Base-by-base conservation (phyloP, 2,329 filamentous ascomycete genomes). In the Aspergillus jensenii region DNA sequence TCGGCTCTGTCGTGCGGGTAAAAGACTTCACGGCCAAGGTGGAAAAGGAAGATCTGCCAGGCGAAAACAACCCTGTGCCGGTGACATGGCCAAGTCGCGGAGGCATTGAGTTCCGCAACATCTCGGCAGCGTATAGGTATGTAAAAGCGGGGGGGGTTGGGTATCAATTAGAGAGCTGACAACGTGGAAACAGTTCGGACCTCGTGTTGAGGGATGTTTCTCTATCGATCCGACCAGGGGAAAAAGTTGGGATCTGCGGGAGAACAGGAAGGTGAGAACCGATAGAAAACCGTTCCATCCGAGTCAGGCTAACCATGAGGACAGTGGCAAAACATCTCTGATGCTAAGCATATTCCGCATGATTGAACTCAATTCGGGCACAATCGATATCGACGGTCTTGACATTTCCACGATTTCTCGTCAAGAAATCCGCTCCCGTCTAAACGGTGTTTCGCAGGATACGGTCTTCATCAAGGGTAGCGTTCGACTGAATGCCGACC, bases 1-100 rank as follows among this genome's bases (percentile, higher is more conserved):
- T 87, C 45, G 84, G 84, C 7, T 83, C 83, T 8, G 77, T 87
- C 7, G 74, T 79, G 5, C 76, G 84, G 21, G 76, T 86, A 59
- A 82, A 81, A 65, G 76, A 77, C n/a, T 85, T 85, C 60, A 76
- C 75, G 1, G 72, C 74, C 6, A 75, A 72, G 31, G 76, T 78
- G 1, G 64, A 74, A 8, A 74, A 73, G 2, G 81, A 84, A 62
- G 74, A 82, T 48, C 68, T 69, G 43, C 66, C 67, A 6, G 67
- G 63, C 2, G 81, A 84, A 61, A 70, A 75, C 41, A 64, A 69
- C 11, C 63, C 65, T 3, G 70, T 76, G 4, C 75, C 78, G 3
- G 63, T 72, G 1, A 68, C 70, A 14, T 81, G 79, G 79, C 79
- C 79, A 0, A 66, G 68, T 2, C 62, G 73, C 11, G 79, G 79